Evolutionary conservation across 2,329 filamentous ascomycete species (phyloP).

Genomic region (Ophiosphaerella herpotricha): DNA sequence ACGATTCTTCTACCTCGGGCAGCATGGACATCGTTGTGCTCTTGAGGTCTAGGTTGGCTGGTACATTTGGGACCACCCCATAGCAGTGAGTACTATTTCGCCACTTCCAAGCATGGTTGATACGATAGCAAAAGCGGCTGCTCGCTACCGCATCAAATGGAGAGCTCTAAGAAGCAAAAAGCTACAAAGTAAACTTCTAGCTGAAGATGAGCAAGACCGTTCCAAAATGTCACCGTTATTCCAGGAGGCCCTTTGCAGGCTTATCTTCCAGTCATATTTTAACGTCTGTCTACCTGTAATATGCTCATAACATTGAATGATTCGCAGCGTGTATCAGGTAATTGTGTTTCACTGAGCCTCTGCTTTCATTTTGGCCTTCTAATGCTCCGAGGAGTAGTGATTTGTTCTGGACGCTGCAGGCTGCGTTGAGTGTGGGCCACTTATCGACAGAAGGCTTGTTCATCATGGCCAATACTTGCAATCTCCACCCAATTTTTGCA

Average conservation of each 20-base stretch:
- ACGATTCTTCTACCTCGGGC: not conserved
- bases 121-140: not conserved
- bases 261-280: not conserved
- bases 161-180: not conserved
- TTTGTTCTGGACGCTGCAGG: too few species aligned
- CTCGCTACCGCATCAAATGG: not conserved
- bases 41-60: not conserved
- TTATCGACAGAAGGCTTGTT: too few species aligned
- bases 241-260: not conserved
- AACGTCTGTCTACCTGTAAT: too few species aligned
- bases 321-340: too few species aligned
- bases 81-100: not conserved
- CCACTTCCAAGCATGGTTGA: not conserved
- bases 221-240: not conserved
- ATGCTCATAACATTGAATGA: too few species aligned
- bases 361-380: too few species aligned
- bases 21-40: not conserved
- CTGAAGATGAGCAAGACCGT: not conserved
- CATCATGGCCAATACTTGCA: too few species aligned
- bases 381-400: too few species aligned
- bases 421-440: too few species aligned
- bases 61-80: not conserved
- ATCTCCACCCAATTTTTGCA: too few species aligned
- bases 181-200: not conserved
- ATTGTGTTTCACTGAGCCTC: too few species aligned